Percentiles rank a stretch among this genome's conserved stretches.
These are phyloP conservation scores for Xerocomus spinulosus DNA, from an alignment of 768 basidiomycete species.

Conservation along the genomic window DNA sequence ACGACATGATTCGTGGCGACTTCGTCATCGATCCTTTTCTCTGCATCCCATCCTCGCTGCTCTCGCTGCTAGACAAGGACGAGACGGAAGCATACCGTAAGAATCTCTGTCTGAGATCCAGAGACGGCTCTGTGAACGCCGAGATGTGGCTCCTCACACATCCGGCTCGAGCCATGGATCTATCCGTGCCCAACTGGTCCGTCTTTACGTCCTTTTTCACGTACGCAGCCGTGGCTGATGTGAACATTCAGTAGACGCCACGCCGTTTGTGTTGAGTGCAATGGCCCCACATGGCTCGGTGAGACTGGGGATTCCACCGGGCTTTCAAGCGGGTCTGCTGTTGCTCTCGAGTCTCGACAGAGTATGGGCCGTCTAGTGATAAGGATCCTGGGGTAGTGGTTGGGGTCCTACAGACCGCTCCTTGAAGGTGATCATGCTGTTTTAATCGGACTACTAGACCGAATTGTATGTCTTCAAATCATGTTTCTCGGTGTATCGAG, in stretches of 20 bases:
- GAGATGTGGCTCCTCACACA: conserved; percentile 36
- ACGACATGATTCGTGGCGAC: conserved; percentile 17
- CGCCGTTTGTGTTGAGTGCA: conserved; percentile 16
- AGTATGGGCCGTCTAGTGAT: conserved; percentile 14
- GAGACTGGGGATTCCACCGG: conserved; percentile 14
- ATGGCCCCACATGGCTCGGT: conserved; percentile 11
- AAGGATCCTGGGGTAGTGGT: conserved; percentile 11
- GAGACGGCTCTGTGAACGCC: conserved; percentile 34
- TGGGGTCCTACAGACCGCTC: conserved; percentile 10
- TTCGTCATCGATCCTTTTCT: conserved; percentile 46
- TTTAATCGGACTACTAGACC: no score
- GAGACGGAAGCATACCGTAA: conserved; percentile 38
- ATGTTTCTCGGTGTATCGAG: no score
- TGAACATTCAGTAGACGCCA: conserved; percentile 2
- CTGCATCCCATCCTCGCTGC: conserved; percentile 33
- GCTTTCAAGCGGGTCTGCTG: conserved; percentile 22
- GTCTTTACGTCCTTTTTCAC: not conserved
- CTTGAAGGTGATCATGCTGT: conserved; percentile 30
- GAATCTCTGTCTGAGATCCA: conserved; percentile 35
- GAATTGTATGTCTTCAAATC: no score
- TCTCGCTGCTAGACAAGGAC: conserved; percentile 34
- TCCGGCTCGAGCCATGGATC: conserved; percentile 15
- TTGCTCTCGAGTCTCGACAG: conserved; percentile 15
- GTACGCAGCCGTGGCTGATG: not conserved
- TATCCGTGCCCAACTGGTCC: conserved; percentile 16